A percentile compares a stretch with the other conserved stretches of the same genome.
Conservation (phyloP, 768 basidiomycete species). For the Hygrocybe coccinea region DNA sequence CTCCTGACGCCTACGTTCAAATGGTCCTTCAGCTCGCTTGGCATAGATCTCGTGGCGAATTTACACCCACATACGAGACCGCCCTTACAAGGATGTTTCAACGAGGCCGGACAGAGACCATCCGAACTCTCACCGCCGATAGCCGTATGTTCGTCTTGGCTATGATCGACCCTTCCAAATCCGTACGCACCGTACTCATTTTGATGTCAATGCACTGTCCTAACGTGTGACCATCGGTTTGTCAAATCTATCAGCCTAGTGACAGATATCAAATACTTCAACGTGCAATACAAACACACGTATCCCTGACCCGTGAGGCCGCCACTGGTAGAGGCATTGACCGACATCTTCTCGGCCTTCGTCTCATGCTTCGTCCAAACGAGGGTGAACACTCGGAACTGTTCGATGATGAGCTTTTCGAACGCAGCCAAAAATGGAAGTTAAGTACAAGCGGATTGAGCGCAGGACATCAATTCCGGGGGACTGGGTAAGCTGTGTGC, state of each 20-base stretch:
- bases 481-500: slow-evolving; percentile 63
- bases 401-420: slow-evolving; percentile 76
- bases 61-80: slow-evolving; percentile 92
- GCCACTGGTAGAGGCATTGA: slow-evolving; percentile 83
- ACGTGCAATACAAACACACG: slow-evolving; percentile 68
- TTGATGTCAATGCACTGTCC: not conserved
- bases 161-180: slow-evolving; percentile 53
- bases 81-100: slow-evolving; percentile 83
- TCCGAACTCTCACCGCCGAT: slow-evolving; percentile 69
- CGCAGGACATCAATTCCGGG: slow-evolving; percentile 79
- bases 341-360: slow-evolving; percentile 84
- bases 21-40: slow-evolving; percentile 90
- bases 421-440: slow-evolving; percentile 75
- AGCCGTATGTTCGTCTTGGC: slow-evolving; percentile 72
- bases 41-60: slow-evolving; percentile 68
- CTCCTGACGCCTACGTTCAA: slow-evolving; percentile 85
- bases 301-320: slow-evolving; percentile 66
- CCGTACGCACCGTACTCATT: slow-evolving; percentile 35
- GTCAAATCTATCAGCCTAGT: slow-evolving; percentile 26
- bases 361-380: slow-evolving; percentile 51
- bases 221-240: not conserved
- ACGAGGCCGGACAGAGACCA: slow-evolving; percentile 85
- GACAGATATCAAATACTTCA: slow-evolving; percentile 48
- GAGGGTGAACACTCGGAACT: slow-evolving; percentile 55
- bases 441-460: slow-evolving; percentile 87